Evolutionary conservation across 1,284 basidiomycete genomes (phyloP).

Genomic region (Trichosporon sp.): DNA sequence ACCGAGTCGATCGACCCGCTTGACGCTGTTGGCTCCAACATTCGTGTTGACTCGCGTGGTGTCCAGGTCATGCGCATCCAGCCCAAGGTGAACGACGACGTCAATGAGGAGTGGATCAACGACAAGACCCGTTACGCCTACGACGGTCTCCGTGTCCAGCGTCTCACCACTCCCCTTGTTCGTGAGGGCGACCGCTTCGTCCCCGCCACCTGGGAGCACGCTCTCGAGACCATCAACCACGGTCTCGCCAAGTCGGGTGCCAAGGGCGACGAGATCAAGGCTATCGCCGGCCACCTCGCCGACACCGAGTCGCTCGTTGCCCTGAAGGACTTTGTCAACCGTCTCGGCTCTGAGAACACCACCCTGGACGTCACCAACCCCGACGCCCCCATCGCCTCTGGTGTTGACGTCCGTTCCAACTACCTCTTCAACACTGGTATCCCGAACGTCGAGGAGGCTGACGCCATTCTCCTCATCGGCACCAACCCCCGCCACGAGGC

Average conservation of each 20-base stretch:
- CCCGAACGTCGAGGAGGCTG: constrained; percentile 83
- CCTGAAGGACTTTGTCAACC: constrained; percentile 86
- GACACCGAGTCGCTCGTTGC: constrained; percentile 92
- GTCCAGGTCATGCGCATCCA: constrained; percentile 96
- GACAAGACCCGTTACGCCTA: constrained; percentile 98
- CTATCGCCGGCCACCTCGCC: constrained; percentile 83
- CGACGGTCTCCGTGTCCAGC: constrained; percentile 93
- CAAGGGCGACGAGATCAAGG: constrained; percentile 91
- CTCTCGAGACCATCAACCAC: constrained; percentile 69
- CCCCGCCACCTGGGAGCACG: constrained; percentile 86
- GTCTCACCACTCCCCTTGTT: constrained; percentile 85
- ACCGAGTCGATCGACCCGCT: constrained; percentile 97
- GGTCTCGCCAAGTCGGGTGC: constrained; percentile 78
- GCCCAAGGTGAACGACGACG: constrained; percentile 92
- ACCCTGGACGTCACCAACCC: constrained; percentile 71
- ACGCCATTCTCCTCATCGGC: constrained; percentile 88
- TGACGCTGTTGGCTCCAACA: constrained; percentile 97
- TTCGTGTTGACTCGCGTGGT: constrained; percentile 92
- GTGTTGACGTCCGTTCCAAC: constrained; percentile 88
- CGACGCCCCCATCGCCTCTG: constrained; percentile 62
- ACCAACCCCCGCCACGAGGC: constrained; percentile 98
- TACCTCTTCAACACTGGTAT: constrained; percentile 97
- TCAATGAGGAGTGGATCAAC: constrained; percentile 99
- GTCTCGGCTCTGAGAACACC: constrained; percentile 92
- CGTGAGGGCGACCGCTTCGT: constrained; percentile 91